phyloP scores from a whole-genome alignment of 2,329 filamentous ascomycete genomes.

The Microdochium bolleyi region DNA sequence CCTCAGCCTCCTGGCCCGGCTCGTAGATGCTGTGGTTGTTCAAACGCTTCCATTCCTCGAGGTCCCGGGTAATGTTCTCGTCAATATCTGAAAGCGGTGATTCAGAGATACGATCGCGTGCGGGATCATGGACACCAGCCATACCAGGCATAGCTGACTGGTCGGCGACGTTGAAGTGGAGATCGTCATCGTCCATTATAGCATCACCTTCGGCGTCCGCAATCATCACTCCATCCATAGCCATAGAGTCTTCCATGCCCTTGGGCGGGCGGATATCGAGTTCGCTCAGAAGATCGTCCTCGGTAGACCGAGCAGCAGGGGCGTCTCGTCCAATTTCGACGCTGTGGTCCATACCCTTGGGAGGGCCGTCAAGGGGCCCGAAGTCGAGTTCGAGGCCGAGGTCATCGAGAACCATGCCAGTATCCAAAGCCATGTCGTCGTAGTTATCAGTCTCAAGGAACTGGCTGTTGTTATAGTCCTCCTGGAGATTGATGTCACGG shows the following conservation, averaged over 20 bases:
- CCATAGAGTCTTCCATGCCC: constrained; percentile 44
- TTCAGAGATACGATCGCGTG: constrained; percentile 57
- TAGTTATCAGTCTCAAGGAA: constrained; percentile 63
- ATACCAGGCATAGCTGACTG: constrained; percentile 48
- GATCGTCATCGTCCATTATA: constrained; percentile 52
- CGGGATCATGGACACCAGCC: constrained; percentile 35
- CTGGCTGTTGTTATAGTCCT: constrained; percentile 69
- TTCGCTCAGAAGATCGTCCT: constrained; percentile 63
- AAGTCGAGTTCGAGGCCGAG: constrained; percentile 69
- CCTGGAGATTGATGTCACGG: constrained; percentile 60
- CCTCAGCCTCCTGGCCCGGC: constrained; percentile 47
- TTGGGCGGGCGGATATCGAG: constrained; percentile 51
- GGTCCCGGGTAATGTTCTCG: constrained; percentile 50
- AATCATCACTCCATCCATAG: constrained; percentile 48
- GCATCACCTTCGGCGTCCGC: constrained; percentile 58
- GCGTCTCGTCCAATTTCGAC: constrained; percentile 90
- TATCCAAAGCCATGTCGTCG: constrained; percentile 47
- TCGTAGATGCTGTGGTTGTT: constrained; percentile 54
- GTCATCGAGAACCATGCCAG: constrained; percentile 50
- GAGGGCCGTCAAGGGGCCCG: constrained; percentile 62
- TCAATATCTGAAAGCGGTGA: constrained; percentile 65
- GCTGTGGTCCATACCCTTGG: constrained; percentile 44
- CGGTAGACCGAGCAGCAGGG: constrained; percentile 55
- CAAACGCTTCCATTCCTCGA: constrained; percentile 49
- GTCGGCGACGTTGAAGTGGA: constrained; percentile 56